A percentile compares a stretch with the other conserved stretches of the same genome.
These are phyloP conservation scores for Pseudocercospora ulei DNA, from an alignment of 2,329 filamentous ascomycete species.

Conservation along the genomic window DNA sequence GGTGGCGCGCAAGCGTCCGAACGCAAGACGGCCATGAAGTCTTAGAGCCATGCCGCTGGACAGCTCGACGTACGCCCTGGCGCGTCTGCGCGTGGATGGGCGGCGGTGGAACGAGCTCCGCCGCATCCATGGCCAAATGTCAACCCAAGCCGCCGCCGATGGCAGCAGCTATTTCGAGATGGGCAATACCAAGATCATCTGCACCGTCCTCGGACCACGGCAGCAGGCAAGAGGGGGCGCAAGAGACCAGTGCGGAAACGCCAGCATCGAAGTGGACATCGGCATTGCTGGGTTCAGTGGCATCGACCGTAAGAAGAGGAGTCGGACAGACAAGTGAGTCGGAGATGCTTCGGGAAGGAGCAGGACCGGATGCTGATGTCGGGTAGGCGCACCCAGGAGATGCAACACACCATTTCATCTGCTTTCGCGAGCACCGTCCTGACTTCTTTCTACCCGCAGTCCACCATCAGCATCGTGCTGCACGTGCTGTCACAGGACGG, in stretches of 20 bases:
- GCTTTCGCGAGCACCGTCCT: slow-evolving; percentile 71
- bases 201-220: slow-evolving; percentile 74
- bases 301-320: slow-evolving; percentile 69
- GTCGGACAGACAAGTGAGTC: slow-evolving; percentile 65
- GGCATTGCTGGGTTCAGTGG: slow-evolving; percentile 79
- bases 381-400: slow-evolving; percentile 64
- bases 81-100: slow-evolving; percentile 58
- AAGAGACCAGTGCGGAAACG: slow-evolving; percentile 44
- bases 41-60: slow-evolving; percentile 99
- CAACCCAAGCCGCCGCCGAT: slow-evolving; percentile 83
- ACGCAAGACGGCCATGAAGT: neutral
- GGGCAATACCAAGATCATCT: slow-evolving; percentile 96
- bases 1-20: neutral
- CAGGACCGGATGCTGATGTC: slow-evolving; percentile 12
- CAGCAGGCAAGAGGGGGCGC: slow-evolving; percentile 51
- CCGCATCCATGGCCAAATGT: slow-evolving; percentile 76
- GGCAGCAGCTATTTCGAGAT: slow-evolving; percentile 90
- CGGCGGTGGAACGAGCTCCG: slow-evolving; percentile 96
- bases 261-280: slow-evolving; percentile 69
- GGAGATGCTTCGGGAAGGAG: slow-evolving; percentile 9
- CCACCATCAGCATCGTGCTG: slow-evolving; percentile 69
- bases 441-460: slow-evolving; percentile 80
- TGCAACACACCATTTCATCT: slow-evolving; percentile 66
- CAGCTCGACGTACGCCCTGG: slow-evolving; percentile 81
- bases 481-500: slow-evolving; percentile 87